Conservation (phyloP, 805 yeast genomes). For the Yarrowia sp. region DNA sequence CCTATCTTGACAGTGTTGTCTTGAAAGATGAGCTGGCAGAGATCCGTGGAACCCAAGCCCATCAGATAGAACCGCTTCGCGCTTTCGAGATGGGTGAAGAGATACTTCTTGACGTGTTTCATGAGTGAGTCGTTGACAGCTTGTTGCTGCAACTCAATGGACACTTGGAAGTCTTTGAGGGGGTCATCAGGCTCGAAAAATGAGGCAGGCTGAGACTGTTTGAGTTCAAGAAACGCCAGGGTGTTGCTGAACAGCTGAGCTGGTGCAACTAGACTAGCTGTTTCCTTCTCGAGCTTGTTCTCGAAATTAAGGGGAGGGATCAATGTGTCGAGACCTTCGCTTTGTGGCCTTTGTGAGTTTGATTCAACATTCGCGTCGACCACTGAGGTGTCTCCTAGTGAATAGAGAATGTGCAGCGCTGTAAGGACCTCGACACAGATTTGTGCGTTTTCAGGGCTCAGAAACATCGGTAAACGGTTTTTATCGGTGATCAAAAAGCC, state of each 20-base stretch:
- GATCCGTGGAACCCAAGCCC: conserved; percentile 5
- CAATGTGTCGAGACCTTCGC: background rate
- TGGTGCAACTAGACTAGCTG: background rate
- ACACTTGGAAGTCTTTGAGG: background rate
- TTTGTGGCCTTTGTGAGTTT: background rate
- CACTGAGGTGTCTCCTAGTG: conserved; percentile 3
- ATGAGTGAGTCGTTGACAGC: conserved; percentile 6
- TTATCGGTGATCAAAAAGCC: conserved; percentile 2
- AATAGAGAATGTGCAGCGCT: conserved; percentile 18
- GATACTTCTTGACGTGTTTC: conserved; percentile 8
- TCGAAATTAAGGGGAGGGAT: conserved; percentile 14
- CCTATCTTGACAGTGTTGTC: conserved; percentile 4
- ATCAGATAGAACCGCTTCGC: conserved; percentile 7
- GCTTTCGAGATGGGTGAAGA: conserved; percentile 1
- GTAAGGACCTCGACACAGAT: conserved; percentile 22
- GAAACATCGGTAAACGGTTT: background rate
- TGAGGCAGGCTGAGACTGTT: background rate
- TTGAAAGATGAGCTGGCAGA: conserved; percentile 3
- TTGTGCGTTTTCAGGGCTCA: conserved; percentile 10
- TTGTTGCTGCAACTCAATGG: conserved; percentile 13
- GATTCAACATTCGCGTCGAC: background rate
- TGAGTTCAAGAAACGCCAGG: background rate
- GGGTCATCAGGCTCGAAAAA: background rate
- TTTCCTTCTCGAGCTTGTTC: background rate
- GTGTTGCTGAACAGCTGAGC: conserved; percentile 2